phyloP scores from a whole-genome alignment of 306 rosid genomes.

The Lupinus albus region DNA sequence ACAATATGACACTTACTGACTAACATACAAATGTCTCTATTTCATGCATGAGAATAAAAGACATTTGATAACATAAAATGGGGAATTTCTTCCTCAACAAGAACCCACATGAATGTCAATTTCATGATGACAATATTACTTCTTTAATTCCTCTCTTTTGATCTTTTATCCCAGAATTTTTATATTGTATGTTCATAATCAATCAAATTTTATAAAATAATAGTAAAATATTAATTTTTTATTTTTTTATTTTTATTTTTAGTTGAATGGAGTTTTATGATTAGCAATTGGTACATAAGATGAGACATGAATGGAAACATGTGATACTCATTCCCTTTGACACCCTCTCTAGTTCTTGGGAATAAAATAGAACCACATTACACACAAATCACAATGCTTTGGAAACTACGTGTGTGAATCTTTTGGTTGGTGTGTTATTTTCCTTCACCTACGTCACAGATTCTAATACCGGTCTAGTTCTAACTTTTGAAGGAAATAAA shows the following conservation, averaged over 20 bases:
- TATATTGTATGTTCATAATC: no score
- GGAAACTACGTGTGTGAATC: slow-evolving; percentile 21
- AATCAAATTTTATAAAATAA: no score
- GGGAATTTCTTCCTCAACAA: slow-evolving; percentile 23
- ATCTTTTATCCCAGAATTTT: no score
- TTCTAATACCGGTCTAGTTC: neutral
- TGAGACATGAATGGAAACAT: no score
- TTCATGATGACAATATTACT: slow-evolving; percentile 18
- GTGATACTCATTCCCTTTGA: no score
- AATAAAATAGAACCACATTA: slow-evolving; percentile 11
- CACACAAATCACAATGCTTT: slow-evolving; percentile 4
- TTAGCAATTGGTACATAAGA: no score
- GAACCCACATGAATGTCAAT: slow-evolving; percentile 31
- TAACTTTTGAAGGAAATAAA: neutral
- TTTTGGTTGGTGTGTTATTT: neutral
- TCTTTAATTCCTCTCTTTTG: neutral
- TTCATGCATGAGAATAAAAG: slow-evolving; percentile 27
- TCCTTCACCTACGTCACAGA: neutral
- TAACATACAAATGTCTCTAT: no score
- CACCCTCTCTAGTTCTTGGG: no score
- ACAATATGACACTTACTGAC: no score
- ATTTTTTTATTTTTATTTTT: no score
- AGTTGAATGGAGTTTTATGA: no score
- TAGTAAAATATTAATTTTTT: no score
- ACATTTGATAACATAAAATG: neutral